Conservation (phyloP, 768 basidiomycete species). For the Panellus pusillus region DNA sequence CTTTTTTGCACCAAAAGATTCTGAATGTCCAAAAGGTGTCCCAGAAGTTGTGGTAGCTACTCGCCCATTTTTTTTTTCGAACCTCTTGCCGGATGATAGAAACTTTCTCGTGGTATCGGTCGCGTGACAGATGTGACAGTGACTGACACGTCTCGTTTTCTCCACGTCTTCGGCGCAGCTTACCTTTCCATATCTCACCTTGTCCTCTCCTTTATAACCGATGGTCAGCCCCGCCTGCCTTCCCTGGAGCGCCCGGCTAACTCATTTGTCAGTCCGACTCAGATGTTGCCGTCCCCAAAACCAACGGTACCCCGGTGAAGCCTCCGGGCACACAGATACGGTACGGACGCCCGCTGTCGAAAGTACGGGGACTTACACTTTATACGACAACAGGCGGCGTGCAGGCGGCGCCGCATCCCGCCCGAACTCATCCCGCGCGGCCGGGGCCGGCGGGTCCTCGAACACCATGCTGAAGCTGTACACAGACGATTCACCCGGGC, state of each 20-base stretch:
- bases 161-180: constrained; percentile 6
- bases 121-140: no score
- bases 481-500: constrained; percentile 96
- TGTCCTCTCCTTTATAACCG: constrained; percentile 17
- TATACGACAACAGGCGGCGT: constrained; percentile 54
- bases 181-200: no score
- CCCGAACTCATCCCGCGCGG: constrained; percentile 87
- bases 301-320: constrained; percentile 53
- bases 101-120: no score
- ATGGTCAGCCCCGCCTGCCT: constrained; percentile 34
- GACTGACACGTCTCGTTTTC: not conserved
- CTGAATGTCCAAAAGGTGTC: no score
- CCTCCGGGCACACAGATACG: constrained; percentile 82
- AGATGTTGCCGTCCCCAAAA: constrained; percentile 50
- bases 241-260: not conserved
- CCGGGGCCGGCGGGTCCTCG: constrained; percentile 93
- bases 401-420: constrained; percentile 67
- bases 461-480: constrained; percentile 99
- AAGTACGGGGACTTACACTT: not conserved
- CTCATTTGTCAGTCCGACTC: constrained; percentile 69
- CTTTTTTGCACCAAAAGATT: no score
- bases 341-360: constrained; percentile 34
- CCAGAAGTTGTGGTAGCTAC: no score
- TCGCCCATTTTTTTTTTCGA: no score
- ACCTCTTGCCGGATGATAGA: not conserved